Base-by-base conservation (phyloP, 345 rosid species). In the Orychophragmus violaceus region DNA sequence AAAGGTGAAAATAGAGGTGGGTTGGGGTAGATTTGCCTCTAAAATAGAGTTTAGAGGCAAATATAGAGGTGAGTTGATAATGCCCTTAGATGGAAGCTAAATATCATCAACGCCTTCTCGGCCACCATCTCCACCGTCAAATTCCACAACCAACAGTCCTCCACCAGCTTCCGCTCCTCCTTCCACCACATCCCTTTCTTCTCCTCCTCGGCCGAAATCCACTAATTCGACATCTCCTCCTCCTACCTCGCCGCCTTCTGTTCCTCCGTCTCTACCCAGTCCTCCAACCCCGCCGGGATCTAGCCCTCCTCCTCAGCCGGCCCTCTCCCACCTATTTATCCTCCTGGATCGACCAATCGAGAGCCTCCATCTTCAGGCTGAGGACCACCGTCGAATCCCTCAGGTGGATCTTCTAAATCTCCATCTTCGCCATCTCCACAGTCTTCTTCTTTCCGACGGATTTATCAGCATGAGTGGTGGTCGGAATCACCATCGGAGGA, bases 401-500 rank as follows among this genome's bases (percentile, higher is more conserved):
- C n/a, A 1, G 33, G 54, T 8, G 10, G 23, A 44, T 11, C 46
- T 50, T 74, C 82, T 7, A 59, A 33, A 1, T 41, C 69, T 32
- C 19, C 77, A 13, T 8, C 76, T 3, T 62, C 79, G 8, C 25
- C 77, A 12, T 5, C 85, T 0, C 12, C 80, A 2, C 28, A 82
- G 9, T 29, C 79, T n/a, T 13, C 56, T 11, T 56, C n/a, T n/a
- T n/a, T n/a, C 61, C 9, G 17, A 0, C 11, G 54, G 45, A n/a
- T 18, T 8, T 76, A 33, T 79, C 87, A 29, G 81, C 83, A 23
- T 87, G 84, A 51, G 42, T 77, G 29, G 85, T 86, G 68, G 89
- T 81, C n/a, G 92, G 89, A 13, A 48, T 84, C 13, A 84, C 80
- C 12, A 61, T 86, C 4, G 92, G 75, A 1, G 89, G 87, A 59